phyloP scores from a whole-genome alignment of 2,329 filamentous ascomycete species.

The Alternaria metachromatica region DNA sequence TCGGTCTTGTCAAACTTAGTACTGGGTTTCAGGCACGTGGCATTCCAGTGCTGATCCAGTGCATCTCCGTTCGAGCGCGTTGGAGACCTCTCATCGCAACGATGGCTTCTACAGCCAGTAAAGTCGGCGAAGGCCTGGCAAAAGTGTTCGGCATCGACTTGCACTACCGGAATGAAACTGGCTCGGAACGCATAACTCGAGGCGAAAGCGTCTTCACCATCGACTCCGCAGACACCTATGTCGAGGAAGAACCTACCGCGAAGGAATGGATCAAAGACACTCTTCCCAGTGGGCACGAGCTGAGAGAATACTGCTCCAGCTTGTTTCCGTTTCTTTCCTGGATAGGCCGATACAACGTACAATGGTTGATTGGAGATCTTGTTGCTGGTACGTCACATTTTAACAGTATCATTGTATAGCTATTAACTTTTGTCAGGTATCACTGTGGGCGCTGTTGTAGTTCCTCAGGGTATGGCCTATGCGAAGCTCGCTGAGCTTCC shows the following conservation, averaged over 20 bases:
- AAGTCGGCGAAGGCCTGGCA: constrained; percentile 75
- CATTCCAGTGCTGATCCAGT: constrained; percentile 13
- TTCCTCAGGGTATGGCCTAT: constrained; percentile 96
- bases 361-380: constrained; percentile 89
- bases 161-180: constrained; percentile 67
- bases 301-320: constrained; percentile 68
- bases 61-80: constrained; percentile 5
- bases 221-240: constrained; percentile 74
- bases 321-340: constrained; percentile 91
- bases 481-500: constrained; percentile 79
- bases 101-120: constrained; percentile 53
- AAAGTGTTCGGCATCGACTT: constrained; percentile 85
- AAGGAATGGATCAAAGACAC: constrained; percentile 73
- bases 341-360: constrained; percentile 85
- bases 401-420: neutral
- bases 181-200: constrained; percentile 69
- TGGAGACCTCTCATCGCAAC: neutral
- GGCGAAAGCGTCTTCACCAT: constrained; percentile 82
- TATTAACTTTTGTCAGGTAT: constrained; percentile 58
- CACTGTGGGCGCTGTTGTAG: constrained; percentile 78
- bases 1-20: constrained; percentile 26
- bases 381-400: constrained; percentile 72
- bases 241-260: constrained; percentile 80
- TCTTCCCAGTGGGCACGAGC: constrained; percentile 63
- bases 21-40: constrained; percentile 19